Evolutionary conservation across 225 moss, liverwort and hornwort species (phyloP).

Genomic region (Pseudisothecium myosuroides): DNA sequence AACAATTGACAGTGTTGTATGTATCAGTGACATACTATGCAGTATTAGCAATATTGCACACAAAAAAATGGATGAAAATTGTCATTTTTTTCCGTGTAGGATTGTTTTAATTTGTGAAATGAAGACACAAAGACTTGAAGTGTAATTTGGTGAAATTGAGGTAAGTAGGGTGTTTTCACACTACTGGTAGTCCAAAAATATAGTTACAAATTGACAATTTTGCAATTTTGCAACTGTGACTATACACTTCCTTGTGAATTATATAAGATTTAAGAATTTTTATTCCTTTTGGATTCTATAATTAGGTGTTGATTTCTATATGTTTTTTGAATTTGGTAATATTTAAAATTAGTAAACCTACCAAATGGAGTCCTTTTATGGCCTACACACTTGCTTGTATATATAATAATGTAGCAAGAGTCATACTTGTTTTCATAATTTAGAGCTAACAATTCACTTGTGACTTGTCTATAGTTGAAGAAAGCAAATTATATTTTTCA

Average conservation of each 20-base stretch:
- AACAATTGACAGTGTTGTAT: not conserved
- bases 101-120: not conserved
- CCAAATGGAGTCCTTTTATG: not conserved
- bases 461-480: not conserved
- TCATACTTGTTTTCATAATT: not conserved
- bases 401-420: not conserved
- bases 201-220: not conserved
- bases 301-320: too few relatives aligned
- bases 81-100: rapidly evolving
- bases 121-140: not conserved
- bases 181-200: rapidly evolving
- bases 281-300: not conserved
- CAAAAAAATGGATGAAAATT: not conserved
- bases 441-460: not conserved
- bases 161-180: not conserved
- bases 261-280: not conserved
- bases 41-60: not conserved
- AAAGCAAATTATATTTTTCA: not conserved
- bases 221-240: not conserved
- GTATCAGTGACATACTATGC: not conserved
- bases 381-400: not conserved
- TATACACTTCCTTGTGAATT: not conserved
- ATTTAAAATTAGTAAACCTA: not conserved
- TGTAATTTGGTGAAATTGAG: not conserved
- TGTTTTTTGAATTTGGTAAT: not conserved